Evolutionary conservation across 495 filamentous ascomycete species (phyloP).

Genomic region (Penicillium canariense): DNA sequence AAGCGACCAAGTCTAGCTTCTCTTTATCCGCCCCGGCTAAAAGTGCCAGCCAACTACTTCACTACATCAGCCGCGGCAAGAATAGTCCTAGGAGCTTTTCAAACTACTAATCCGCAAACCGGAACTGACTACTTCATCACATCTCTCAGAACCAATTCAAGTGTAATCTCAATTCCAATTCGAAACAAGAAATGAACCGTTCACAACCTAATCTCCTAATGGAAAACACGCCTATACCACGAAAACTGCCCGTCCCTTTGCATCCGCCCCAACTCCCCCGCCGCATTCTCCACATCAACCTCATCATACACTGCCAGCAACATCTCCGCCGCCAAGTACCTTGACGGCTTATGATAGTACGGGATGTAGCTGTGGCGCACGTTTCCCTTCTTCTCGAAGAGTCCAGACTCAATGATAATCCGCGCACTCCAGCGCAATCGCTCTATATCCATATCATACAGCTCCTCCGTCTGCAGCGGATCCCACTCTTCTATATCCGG

Average conservation of each 20-base stretch:
- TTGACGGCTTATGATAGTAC: not conserved
- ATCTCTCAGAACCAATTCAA: not conserved
- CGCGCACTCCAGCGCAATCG: not conserved
- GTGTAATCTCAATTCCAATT: too few species aligned
- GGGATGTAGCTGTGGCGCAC: not conserved
- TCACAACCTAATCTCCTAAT: too few species aligned
- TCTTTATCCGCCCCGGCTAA: slow-evolving; percentile 1
- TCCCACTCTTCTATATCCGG: not conserved
- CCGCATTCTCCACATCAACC: not conserved
- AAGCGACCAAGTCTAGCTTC: not conserved
- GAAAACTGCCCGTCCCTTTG: not conserved
- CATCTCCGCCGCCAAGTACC: not conserved
- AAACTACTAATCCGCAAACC: not conserved
- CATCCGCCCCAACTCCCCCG: not conserved
- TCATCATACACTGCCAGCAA: not conserved
- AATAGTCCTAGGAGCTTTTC: not conserved
- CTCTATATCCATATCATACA: not conserved
- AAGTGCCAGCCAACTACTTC: not conserved
- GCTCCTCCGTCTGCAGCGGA: not conserved
- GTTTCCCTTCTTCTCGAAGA: not conserved
- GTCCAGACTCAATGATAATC: not conserved
- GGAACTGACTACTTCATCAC: not conserved
- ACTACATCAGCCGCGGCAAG: not conserved
- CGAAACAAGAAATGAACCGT: too few species aligned
- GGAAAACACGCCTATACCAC: not conserved